phyloP scores from a whole-genome alignment of 2,329 filamentous ascomycete genomes.

The Parafenestella ontariensis region DNA sequence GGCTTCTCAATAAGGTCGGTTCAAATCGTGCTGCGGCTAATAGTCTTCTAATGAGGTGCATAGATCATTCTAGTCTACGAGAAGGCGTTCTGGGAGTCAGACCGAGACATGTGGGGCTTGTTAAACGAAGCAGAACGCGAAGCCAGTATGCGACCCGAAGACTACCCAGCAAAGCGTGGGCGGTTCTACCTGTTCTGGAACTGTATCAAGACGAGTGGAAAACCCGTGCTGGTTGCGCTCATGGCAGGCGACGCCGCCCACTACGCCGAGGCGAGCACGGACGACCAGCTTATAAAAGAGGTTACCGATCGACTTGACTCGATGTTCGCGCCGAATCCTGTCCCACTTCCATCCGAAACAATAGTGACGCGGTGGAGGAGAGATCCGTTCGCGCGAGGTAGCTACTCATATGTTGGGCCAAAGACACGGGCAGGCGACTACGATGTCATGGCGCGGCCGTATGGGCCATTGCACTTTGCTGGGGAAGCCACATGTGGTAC shows the following conservation, averaged over 20 bases:
- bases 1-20: constrained; percentile 84
- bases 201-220: constrained; percentile 84
- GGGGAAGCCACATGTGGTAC: constrained; percentile 96
- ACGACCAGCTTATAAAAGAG: constrained; percentile 79
- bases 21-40: background rate
- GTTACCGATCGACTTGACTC: constrained; percentile 79
- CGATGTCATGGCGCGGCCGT: constrained; percentile 81
- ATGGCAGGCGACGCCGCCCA: constrained; percentile 96
- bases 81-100: constrained; percentile 86
- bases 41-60: constrained; percentile 11
- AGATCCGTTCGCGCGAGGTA: constrained; percentile 90
- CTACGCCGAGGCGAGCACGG: constrained; percentile 78
- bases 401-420: constrained; percentile 92
- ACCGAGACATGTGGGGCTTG: constrained; percentile 92
- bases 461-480: constrained; percentile 92
- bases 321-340: constrained; percentile 69
- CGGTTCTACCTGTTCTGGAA: constrained; percentile 99
- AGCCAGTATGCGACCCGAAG: constrained; percentile 76
- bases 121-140: constrained; percentile 75
- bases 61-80: constrained; percentile 84
- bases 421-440: constrained; percentile 87
- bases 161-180: constrained; percentile 81
- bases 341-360: constrained; percentile 82
- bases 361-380: constrained; percentile 92
- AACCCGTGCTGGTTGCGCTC: constrained; percentile 84